Percentiles rank a stretch among this genome's conserved stretches.
phyloP scores from a whole-genome alignment of 169 alveolate genomes.

The Eimeria maxima region DNA sequence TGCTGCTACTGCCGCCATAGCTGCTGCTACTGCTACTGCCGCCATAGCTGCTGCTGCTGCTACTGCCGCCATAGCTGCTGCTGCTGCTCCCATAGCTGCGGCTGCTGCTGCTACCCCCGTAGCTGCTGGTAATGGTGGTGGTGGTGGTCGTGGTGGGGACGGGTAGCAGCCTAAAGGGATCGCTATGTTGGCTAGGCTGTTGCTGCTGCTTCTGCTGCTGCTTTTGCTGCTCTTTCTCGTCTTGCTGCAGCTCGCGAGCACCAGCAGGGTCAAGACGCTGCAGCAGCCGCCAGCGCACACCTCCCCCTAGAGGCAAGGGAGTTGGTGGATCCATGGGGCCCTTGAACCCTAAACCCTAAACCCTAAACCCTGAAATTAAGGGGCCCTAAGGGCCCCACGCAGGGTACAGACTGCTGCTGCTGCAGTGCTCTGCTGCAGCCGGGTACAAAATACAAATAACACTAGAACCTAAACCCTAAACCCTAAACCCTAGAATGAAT shows the following conservation, averaged over 20 bases:
- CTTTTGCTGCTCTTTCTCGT: background rate
- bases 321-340: background rate
- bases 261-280: constrained; percentile 1
- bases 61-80: background rate
- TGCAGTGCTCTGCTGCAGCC: background rate
- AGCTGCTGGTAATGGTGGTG: constrained; percentile 41
- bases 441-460: background rate
- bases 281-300: constrained; percentile 70
- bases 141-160: background rate
- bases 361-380: constrained; percentile 16
- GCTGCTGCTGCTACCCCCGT: background rate
- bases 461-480: constrained; percentile 24
- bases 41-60: constrained; percentile 1
- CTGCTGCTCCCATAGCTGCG: constrained; percentile 38
- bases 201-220: constrained; percentile 26
- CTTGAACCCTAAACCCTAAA: constrained; percentile 39
- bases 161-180: constrained; percentile 27
- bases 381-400: constrained; percentile 43
- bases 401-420: background rate
- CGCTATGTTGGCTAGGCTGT: background rate
- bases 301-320: background rate
- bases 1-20: constrained; percentile 9
- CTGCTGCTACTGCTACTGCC: constrained; percentile 3
- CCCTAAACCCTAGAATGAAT: constrained; percentile 11
- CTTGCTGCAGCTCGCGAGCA: constrained; percentile 43